phyloP scores from a whole-genome alignment of 2,329 filamentous ascomycete genomes.

The Cordyceps fumosorosea region DNA sequence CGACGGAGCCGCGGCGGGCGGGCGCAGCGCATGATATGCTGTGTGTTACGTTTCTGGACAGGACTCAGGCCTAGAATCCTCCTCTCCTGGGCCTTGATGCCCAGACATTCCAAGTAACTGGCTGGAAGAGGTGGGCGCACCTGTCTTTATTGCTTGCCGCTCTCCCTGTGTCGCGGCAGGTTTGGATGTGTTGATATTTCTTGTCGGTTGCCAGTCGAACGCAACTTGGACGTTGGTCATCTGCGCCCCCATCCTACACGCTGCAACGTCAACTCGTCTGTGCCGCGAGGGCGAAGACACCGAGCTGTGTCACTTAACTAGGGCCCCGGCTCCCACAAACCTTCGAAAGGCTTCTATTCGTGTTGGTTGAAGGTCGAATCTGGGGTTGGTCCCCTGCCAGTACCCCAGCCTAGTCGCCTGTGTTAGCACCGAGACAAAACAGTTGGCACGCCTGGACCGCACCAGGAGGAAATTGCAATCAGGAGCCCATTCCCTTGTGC shows the following conservation, averaged over 20 bases:
- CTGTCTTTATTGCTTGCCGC: background rate
- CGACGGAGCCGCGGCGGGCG: constrained; percentile 8
- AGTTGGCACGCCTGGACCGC: background rate
- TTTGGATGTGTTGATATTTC: no score
- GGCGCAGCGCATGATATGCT: background rate
- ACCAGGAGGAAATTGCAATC: background rate
- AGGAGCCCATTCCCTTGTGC: background rate
- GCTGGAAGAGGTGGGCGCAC: background rate
- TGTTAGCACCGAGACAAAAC: background rate
- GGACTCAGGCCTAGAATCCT: background rate
- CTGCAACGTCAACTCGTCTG: background rate
- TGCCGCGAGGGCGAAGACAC: background rate
- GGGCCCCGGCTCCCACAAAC: background rate
- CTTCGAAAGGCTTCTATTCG: background rate
- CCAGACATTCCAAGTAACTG: background rate
- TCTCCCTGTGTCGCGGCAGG: background rate
- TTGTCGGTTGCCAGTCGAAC: background rate
- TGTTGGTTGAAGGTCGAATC: constrained; percentile 7
- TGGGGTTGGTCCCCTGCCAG: constrained; percentile 1
- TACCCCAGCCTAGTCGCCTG: background rate
- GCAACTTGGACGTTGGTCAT: background rate
- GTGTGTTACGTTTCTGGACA: background rate
- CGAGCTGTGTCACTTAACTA: background rate
- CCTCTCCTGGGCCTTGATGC: background rate
- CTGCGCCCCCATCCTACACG: background rate